Conservation (phyloP, 2,329 filamentous ascomycete genomes). For the Fusarium chaquense region DNA sequence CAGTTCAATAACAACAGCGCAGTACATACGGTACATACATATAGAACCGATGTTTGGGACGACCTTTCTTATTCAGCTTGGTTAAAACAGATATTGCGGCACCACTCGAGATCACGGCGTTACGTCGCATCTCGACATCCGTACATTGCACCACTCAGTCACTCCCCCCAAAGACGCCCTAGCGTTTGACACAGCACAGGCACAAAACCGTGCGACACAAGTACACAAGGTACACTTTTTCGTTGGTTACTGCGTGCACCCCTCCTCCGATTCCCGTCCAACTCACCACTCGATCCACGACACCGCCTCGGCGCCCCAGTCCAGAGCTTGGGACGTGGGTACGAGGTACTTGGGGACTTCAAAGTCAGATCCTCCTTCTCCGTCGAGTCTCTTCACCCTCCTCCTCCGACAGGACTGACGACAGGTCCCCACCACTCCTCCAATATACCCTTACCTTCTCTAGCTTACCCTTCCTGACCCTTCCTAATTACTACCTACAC, state of each 20-base stretch:
- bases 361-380: conserved; percentile 41
- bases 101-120: conserved; percentile 37
- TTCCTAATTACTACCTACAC: conserved; percentile 45
- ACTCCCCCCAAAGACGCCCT: conserved; percentile 2
- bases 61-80: conserved; percentile 18
- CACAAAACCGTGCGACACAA: conserved; percentile 39
- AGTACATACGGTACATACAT: neutral
- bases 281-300: conserved; percentile 47
- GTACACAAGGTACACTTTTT: conserved; percentile 14
- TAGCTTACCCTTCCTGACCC: conserved; percentile 42
- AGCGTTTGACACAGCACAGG: conserved; percentile 33
- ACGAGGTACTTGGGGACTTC: conserved; percentile 40
- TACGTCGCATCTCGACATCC: conserved; percentile 30
- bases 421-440: conserved; percentile 45
- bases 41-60: neutral
- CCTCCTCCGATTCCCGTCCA: conserved; percentile 41
- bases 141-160: conserved; percentile 35
- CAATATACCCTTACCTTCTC: conserved; percentile 45
- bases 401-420: conserved; percentile 38
- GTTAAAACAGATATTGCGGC: conserved; percentile 36
- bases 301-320: conserved; percentile 47
- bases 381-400: conserved; percentile 40
- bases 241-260: conserved; percentile 26
- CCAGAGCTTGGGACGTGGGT: conserved; percentile 44
- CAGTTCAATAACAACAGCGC: neutral